These are phyloP conservation scores for Cladosporium sp. DNA, from an alignment of 2,329 filamentous ascomycete species.

Conservation along the genomic window DNA sequence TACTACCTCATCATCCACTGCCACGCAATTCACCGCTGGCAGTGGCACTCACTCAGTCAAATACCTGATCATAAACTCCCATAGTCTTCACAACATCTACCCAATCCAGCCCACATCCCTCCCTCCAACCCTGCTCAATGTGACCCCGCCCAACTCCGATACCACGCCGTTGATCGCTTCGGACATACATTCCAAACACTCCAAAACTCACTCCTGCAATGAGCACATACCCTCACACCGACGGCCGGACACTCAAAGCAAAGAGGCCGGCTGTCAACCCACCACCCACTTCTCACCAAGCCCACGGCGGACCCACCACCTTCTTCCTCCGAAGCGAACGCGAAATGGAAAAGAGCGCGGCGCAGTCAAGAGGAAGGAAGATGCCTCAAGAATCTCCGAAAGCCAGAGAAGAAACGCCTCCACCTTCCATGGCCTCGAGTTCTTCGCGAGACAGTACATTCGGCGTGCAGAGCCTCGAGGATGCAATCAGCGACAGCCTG, in stretches of 20 bases:
- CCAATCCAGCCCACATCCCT: too few species aligned
- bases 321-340: conserved; percentile 58
- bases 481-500: conserved; percentile 45
- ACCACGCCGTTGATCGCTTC: neutral
- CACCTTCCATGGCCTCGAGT: neutral
- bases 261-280: conserved; percentile 18
- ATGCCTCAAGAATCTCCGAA: conserved; percentile 20
- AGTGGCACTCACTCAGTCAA: too few species aligned
- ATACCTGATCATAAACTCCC: neutral
- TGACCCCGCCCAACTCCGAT: conserved; percentile 2
- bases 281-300: conserved; percentile 21
- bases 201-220: conserved; percentile 1
- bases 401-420: conserved; percentile 4
- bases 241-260: conserved; percentile 18
- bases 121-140: conserved; percentile 3
- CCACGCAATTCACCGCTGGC: neutral
- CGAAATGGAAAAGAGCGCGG: conserved; percentile 39
- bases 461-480: conserved; percentile 55
- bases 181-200: neutral
- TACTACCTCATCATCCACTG: neutral
- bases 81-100: neutral
- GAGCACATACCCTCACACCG: conserved; percentile 7
- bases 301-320: conserved; percentile 46
- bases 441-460: conserved; percentile 44
- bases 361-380: conserved; percentile 22